Evolutionary conservation across 2,329 filamentous ascomycete genomes (phyloP), one percentile per base, ranked within the genome.

Genomic region (Monilinia polystroma): DNA sequence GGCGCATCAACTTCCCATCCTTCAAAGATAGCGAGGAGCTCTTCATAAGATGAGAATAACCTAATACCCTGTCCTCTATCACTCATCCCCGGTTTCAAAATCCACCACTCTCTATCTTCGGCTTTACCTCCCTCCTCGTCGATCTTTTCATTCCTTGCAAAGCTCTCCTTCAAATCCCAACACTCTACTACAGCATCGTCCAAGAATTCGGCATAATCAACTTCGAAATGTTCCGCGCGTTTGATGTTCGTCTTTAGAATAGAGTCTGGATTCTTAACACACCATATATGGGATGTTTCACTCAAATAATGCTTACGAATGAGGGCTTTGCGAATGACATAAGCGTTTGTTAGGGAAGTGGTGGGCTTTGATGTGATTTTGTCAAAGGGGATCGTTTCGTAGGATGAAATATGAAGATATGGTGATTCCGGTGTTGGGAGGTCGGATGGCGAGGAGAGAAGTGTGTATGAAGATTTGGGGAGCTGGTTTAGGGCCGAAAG

Each of bases 81-180:
- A 77, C 92, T 97, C 95, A 99, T 98, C 11, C 94, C 90, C 0
- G 95, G 94, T 79, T 99, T 99, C 68, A 99, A 78, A 71, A 99
- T 98, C 95, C 95, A 99, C 94, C 94, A 99, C 76, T 96, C 87
- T 68, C 84, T 83, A 53, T 84, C 80, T 41, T 64, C 35, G 1
- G 66, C 47, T 11, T 69, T 64, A 32, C 74, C 77, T 20, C 77
- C 78, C 57, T 84, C 85, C 72, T 96, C 97, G 10, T 41, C 47
- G 41, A 73, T 76, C 18, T 77, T 78, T 60, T 85, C 85, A 72
- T 97, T 97, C 56, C 82, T 82, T 43, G 85, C 85, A 77, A 96
- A 84, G 72, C 90, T 93, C 66, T 92, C 91, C 26, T 89, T 84
- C 63, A 99, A 79, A 74, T 98, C 95, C 77, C 90, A 98, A 0